These are phyloP conservation scores for Fagopyrum homotropicum DNA, from an alignment of 148 eudicot genomes.

Conservation along the genomic window DNA sequence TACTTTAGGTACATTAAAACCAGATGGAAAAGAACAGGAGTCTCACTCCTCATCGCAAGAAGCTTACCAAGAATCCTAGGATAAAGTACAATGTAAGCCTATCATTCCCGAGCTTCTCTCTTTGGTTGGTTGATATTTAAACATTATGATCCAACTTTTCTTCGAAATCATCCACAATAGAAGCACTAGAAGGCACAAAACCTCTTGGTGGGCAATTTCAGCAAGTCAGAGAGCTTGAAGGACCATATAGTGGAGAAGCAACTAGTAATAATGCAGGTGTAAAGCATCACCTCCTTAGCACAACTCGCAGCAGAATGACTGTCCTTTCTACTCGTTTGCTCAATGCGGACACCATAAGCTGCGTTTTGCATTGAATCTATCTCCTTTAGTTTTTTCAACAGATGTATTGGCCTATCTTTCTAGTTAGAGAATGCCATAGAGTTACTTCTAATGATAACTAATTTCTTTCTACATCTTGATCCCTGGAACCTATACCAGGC, in stretches of 20 bases:
- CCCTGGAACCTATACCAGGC: no score
- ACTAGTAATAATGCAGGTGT: conserved; percentile 59
- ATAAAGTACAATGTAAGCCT: conserved; percentile 56
- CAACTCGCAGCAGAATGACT: no score
- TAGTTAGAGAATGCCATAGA: no score
- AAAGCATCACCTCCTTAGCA: no score
- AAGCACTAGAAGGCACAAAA: conserved; percentile 36
- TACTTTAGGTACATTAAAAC: neutral
- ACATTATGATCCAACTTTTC: neutral
- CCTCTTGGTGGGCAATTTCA: conserved; percentile 61
- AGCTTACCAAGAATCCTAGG: conserved; percentile 65
- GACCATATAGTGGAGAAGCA: conserved; percentile 57
- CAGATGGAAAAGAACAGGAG: conserved; percentile 91
- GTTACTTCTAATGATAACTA: no score
- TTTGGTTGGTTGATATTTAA: neutral
- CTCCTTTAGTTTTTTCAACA: no score
- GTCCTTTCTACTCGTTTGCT: no score
- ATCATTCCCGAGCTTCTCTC: neutral
- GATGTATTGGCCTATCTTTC: no score
- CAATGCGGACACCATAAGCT: no score
- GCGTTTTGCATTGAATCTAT: no score
- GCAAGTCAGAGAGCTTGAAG: conserved; percentile 31
- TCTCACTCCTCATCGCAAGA: conserved; percentile 49
- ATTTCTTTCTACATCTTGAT: no score
- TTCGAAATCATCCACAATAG: conserved; percentile 27